These are phyloP conservation scores for Puccinia brachypodii DNA, from an alignment of 1,284 basidiomycete genomes.

Conservation along the genomic window DNA sequence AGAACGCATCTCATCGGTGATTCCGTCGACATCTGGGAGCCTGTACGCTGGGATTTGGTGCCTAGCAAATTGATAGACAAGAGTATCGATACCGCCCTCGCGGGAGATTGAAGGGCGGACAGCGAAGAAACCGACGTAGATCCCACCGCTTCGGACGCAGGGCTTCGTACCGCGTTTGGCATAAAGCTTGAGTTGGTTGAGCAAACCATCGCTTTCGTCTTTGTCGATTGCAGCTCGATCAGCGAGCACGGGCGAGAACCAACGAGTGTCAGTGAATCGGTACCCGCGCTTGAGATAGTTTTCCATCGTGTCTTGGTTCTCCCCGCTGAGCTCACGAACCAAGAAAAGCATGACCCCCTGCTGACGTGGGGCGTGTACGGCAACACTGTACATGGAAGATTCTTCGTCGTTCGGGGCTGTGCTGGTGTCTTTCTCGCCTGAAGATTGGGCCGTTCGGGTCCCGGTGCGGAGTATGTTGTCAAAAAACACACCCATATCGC, in stretches of 20 bases:
- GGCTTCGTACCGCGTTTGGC: constrained; percentile 61
- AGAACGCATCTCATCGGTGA: constrained; percentile 58
- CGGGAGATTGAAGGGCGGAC: constrained; percentile 59
- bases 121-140: constrained; percentile 62
- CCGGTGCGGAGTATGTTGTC: constrained; percentile 61
- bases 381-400: constrained; percentile 18
- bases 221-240: constrained; percentile 60
- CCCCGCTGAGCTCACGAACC: constrained; percentile 59
- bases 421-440: background rate
- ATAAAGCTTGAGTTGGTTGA: constrained; percentile 61
- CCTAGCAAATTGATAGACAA: constrained; percentile 62
- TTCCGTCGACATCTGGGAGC: constrained; percentile 60
- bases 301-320: constrained; percentile 57
- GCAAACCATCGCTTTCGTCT: constrained; percentile 60
- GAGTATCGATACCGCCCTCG: constrained; percentile 58
- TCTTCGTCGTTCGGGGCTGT: constrained; percentile 14
- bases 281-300: constrained; percentile 61
- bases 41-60: constrained; percentile 63
- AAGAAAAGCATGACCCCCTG: constrained; percentile 62
- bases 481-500: constrained; percentile 63
- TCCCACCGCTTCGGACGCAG: constrained; percentile 61
- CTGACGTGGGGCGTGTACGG: constrained; percentile 51
- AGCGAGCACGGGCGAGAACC: constrained; percentile 60
- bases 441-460: constrained; percentile 51
- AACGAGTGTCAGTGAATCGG: constrained; percentile 61